A percentile compares a stretch with the other conserved stretches of the same genome.
phyloP scores from a whole-genome alignment of 805 yeast genomes.

The Candida pini region DNA sequence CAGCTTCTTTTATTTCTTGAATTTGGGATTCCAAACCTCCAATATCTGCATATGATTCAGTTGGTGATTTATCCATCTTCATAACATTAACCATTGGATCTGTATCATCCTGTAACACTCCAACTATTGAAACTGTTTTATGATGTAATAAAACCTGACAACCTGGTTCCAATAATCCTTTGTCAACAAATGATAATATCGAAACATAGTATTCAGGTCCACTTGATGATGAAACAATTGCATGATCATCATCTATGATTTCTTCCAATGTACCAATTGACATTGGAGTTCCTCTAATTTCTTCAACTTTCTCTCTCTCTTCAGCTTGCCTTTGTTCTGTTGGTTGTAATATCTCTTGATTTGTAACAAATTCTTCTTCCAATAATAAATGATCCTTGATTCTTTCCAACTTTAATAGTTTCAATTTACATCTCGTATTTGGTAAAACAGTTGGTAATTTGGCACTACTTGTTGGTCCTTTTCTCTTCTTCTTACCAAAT shows the following conservation, averaged over 20 bases:
- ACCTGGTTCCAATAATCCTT: constrained; percentile 93
- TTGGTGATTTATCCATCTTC: constrained; percentile 97
- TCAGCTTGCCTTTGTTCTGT: constrained; percentile 96
- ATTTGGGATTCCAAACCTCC: constrained; percentile 96
- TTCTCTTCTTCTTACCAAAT: constrained; percentile 88
- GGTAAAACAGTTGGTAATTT: constrained; percentile 81
- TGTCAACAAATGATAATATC: constrained; percentile 93
- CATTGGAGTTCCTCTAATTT: constrained; percentile 93
- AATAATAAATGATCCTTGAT: constrained; percentile 91
- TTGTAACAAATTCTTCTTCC: constrained; percentile 94
- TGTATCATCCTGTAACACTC: constrained; percentile 95
- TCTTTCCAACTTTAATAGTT: constrained; percentile 86
- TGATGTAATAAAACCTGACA: constrained; percentile 94
- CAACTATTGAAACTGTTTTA: constrained; percentile 93
- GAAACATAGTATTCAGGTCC: constrained; percentile 98
- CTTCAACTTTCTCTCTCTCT: constrained; percentile 92
- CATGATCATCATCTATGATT: constrained; percentile 97
- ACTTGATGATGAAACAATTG: constrained; percentile 91
- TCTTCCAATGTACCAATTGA: constrained; percentile 95
- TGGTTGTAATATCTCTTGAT: constrained; percentile 91
- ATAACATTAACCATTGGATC: constrained; percentile 97
- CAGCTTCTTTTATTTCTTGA: constrained; percentile 96
- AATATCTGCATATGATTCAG: constrained; percentile 93
- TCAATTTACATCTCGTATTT: constrained; percentile 87
- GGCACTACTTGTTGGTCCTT: constrained; percentile 78